Evolutionary conservation across 805 yeast species (phyloP).

Genomic region (Saturnispora dispora): DNA sequence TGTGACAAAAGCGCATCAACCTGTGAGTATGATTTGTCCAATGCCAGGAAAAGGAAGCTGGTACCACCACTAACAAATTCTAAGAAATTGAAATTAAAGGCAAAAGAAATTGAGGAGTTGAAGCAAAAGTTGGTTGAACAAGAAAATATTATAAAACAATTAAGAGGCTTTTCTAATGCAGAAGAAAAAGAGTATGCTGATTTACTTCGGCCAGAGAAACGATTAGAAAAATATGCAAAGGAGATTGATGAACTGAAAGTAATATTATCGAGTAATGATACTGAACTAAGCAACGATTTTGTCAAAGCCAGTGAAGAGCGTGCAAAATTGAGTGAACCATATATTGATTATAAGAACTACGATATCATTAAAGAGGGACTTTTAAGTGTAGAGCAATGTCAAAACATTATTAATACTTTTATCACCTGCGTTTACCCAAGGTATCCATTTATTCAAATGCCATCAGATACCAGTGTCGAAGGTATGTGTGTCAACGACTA

Average conservation of each 20-base stretch:
- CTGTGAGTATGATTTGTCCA: constrained; percentile 62
- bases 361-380: constrained; percentile 54
- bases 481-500: constrained; percentile 46
- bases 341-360: constrained; percentile 15
- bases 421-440: constrained; percentile 34
- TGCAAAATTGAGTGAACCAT: constrained; percentile 25
- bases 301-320: constrained; percentile 38
- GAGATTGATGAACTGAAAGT: constrained; percentile 33
- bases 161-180: constrained; percentile 9
- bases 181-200: constrained; percentile 23
- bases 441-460: constrained; percentile 53
- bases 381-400: constrained; percentile 52
- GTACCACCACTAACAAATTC: constrained; percentile 10
- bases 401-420: constrained; percentile 42
- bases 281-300: constrained; percentile 33
- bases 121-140: constrained; percentile 10
- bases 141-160: constrained; percentile 8
- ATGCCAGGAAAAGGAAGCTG: constrained; percentile 39
- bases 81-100: constrained; percentile 20
- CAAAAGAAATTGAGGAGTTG: constrained; percentile 19
- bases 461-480: constrained; percentile 35
- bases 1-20: constrained; percentile 54
- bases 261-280: constrained; percentile 27
- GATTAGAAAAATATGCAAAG: constrained; percentile 29
- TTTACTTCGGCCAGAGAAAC: constrained; percentile 12